Percentiles rank a stretch among this genome's conserved stretches.
Evolutionary conservation across 2,329 filamentous ascomycete species (phyloP).

Genomic region (Penicillium olsonii): DNA sequence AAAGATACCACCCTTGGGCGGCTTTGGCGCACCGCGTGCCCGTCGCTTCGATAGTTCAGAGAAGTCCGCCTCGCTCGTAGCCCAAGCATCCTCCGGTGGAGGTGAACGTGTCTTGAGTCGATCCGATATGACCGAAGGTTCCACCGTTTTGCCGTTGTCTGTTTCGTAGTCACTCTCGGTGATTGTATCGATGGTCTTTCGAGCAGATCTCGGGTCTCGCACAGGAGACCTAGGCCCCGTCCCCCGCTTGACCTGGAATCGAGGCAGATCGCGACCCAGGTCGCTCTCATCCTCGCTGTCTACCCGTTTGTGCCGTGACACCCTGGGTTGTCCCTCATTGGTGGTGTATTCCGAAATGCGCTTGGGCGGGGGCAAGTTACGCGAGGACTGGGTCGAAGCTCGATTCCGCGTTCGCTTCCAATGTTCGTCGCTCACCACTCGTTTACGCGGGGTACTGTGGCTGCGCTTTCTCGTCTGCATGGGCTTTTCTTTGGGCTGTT

Average conservation of each 20-base stretch:
- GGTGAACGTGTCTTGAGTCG: slow-evolving; percentile 28
- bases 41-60: slow-evolving; percentile 41
- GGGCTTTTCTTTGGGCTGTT: slow-evolving; percentile 23
- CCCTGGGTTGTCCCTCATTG: slow-evolving; percentile 28
- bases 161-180: slow-evolving; percentile 24
- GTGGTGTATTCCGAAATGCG: slow-evolving; percentile 44
- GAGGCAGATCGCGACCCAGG: slow-evolving; percentile 25
- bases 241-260: slow-evolving; percentile 30
- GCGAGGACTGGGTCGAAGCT: slow-evolving; percentile 41
- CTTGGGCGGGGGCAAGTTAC: slow-evolving; percentile 45
- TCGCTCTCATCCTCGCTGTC: slow-evolving; percentile 27
- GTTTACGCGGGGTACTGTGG: slow-evolving; percentile 76
- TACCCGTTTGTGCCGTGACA: slow-evolving; percentile 31
- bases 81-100: slow-evolving; percentile 35
- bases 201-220: slow-evolving; percentile 26
- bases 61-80: slow-evolving; percentile 42
- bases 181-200: slow-evolving; percentile 21
- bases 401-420: slow-evolving; percentile 63
- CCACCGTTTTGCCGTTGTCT: slow-evolving; percentile 25
- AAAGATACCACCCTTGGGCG: slow-evolving; percentile 45
- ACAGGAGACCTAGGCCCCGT: slow-evolving; percentile 24
- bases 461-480: slow-evolving; percentile 38
- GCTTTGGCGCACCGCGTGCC: slow-evolving; percentile 34
- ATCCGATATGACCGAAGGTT: slow-evolving; percentile 25
- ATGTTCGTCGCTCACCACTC: slow-evolving; percentile 89